Evolutionary conservation across 2,329 filamentous ascomycete species (phyloP), one percentile per base, ranked within the genome.

Genomic region (Alternaria incomplexa): DNA sequence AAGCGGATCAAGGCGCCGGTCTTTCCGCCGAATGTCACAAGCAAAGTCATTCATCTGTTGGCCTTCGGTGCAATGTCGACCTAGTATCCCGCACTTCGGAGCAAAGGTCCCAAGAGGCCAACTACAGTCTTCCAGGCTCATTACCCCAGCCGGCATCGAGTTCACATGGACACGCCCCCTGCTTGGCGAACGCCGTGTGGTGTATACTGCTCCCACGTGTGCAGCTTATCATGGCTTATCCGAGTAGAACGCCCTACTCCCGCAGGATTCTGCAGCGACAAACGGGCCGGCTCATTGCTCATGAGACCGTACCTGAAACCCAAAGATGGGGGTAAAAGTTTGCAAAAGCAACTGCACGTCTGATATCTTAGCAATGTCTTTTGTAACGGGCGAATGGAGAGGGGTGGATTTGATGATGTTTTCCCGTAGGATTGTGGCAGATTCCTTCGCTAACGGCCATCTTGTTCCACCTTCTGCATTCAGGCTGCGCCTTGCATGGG

Each of bases 101-200:
- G 63, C 58, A 32, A 51, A 47, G 60, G 63, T 50, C 61, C 57
- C 61, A 63, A 47, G 52, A 50, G 56, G 63, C 67, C 69, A 72
- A 72, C 68, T 60, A 44, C 32, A 65, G 46, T 47, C 55, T 28
- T 63, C 57, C 57, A 65, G 63, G 52, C 61, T 66, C 69, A 69
- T 61, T 51, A 64, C 65, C 67, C 70, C 64, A 63, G 62, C 58
- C 64, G 63, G 44, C 60, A 64, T 57, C 63, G 46, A 52, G 73
- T 68, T 74, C 76, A 77, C 75, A 76, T 77, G 76, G 58, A 52
- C 73, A 73, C 58, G 65, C 69, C 70, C 53, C 67, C 57, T 68
- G 62, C 72, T 74, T 69, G 69, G 74, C 73, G 67, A 52, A 57
- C 55, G 63, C 57, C 61, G 56, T 64, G 63, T 65, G 56, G 63